Conservation (phyloP, 1,284 basidiomycete species). For the Ceraceosorus guamensis region DNA sequence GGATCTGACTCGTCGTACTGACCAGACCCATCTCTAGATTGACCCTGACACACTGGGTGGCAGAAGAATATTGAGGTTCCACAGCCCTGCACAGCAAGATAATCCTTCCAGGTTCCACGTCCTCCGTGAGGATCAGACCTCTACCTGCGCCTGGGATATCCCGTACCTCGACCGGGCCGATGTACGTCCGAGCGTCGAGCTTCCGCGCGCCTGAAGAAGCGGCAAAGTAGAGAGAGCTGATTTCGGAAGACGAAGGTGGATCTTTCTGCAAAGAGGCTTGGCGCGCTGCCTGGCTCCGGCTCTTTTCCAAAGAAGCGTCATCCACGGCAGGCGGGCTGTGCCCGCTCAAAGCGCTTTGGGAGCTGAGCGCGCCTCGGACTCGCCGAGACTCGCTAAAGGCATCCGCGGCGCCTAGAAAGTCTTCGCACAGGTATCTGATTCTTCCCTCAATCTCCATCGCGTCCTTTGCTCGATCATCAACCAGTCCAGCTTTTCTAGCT, state of each 20-base stretch:
- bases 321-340: neutral
- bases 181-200: slow-evolving; percentile 29
- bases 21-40: slow-evolving; percentile 36
- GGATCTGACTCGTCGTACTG: slow-evolving; percentile 44
- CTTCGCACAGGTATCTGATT: too few relatives aligned
- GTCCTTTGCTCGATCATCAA: too few relatives aligned
- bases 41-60: slow-evolving; percentile 28
- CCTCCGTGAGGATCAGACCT: slow-evolving; percentile 25
- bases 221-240: slow-evolving; percentile 17
- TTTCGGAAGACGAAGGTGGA: neutral
- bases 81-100: slow-evolving; percentile 37
- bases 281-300: neutral
- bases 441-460: too few relatives aligned
- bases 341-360: neutral
- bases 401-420: too few relatives aligned
- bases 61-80: slow-evolving; percentile 32
- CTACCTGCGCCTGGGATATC: slow-evolving; percentile 41
- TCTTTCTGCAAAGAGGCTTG: slow-evolving; percentile 1
- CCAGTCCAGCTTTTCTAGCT: too few relatives aligned
- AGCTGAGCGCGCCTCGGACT: slow-evolving; percentile 1
- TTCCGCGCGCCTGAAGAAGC: slow-evolving; percentile 23
- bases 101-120: slow-evolving; percentile 15
- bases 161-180: slow-evolving; percentile 31
- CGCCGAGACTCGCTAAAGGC: too few relatives aligned
- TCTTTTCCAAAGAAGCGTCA: neutral